Evolutionary conservation across 2,329 filamentous ascomycete species (phyloP), one percentile per base, ranked within the genome.

Genomic region (Stemphylium beticola): DNA sequence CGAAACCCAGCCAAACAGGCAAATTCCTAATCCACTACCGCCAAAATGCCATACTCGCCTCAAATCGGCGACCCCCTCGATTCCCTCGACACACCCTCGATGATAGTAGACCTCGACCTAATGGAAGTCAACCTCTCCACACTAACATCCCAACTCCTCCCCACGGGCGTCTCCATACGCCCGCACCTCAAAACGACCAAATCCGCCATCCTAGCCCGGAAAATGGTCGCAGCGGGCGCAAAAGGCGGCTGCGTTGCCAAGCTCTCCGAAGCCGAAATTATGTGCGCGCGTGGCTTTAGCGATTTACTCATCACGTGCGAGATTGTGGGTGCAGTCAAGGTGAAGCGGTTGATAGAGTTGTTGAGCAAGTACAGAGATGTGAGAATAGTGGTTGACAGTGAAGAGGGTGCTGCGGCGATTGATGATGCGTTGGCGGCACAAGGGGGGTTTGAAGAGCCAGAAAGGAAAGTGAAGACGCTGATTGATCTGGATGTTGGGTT

Each of bases 151-250:
- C 72, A 68, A 7, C 77, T 84, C 0, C 71, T 81, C 0, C 79
- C 81, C 6, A 79, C 78, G 0, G 79, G 79, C 0, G 61, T 78
- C 18, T 67, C 71, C 49, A 79, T 83, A 56, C 77, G 81, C 2
- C 81, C 81, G 0, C 81, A 83, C 49, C 74, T 81, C n/a, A 83
- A 83, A 61, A 83, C 81, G 4, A 82, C 79, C 45, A 83, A 83
- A 62, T 80, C 78, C 36, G 77, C 76, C 18, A 66, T 75, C 15
- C 70, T 83, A 0, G 81, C 81, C 4, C 58, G 65, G 11, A 78
- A 74, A 41, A 75, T 83, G 44, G 74, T 69, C 36, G 69, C 69
- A 1, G 80, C 80, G 0, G 81, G 81, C 20, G 79, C 79, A 46
- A 82, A 75, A 61, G 81, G 81, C 18, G 79, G 78, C 36, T 83